Percentiles rank a stretch among this genome's conserved stretches.
phyloP scores from a whole-genome alignment of 2,329 filamentous ascomycete genomes.

The Alternaria triticimaculans region DNA sequence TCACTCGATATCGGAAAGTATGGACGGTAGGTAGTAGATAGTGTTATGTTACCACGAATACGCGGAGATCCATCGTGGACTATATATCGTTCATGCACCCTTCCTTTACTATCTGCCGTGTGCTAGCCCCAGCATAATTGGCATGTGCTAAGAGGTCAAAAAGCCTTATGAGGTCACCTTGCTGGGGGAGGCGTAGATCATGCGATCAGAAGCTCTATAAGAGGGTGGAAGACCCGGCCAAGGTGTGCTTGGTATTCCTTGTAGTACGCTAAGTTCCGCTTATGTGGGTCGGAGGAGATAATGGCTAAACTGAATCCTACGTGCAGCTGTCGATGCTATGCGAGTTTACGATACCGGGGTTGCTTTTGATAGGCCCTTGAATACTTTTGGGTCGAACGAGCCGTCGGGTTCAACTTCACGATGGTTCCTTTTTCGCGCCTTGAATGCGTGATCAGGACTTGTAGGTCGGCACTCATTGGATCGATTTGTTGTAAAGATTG shows the following conservation, averaged over 20 bases:
- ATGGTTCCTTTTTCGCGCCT: neutral
- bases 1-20: neutral
- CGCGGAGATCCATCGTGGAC: neutral
- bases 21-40: neutral
- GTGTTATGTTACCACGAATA: neutral
- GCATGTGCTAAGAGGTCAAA: neutral
- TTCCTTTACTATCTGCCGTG: neutral
- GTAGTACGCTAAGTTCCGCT: slow-evolving; percentile 8
- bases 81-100: slow-evolving; percentile 1
- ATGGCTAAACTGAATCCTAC: neutral
- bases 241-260: slow-evolving; percentile 29
- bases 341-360: neutral
- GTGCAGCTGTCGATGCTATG: neutral
- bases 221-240: slow-evolving; percentile 28
- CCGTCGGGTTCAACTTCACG: neutral
- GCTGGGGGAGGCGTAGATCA: slow-evolving; percentile 20
- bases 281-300: slow-evolving; percentile 13
- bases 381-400: neutral
- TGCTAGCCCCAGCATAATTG: neutral
- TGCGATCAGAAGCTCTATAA: slow-evolving; percentile 14
- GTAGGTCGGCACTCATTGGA: slow-evolving; percentile 6
- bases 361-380: neutral
- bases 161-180: slow-evolving; percentile 43
- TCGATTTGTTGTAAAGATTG: slow-evolving; percentile 14
- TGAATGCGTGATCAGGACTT: neutral